Conservation (phyloP, 306 rosid species). For the Prunus dulcis region DNA sequence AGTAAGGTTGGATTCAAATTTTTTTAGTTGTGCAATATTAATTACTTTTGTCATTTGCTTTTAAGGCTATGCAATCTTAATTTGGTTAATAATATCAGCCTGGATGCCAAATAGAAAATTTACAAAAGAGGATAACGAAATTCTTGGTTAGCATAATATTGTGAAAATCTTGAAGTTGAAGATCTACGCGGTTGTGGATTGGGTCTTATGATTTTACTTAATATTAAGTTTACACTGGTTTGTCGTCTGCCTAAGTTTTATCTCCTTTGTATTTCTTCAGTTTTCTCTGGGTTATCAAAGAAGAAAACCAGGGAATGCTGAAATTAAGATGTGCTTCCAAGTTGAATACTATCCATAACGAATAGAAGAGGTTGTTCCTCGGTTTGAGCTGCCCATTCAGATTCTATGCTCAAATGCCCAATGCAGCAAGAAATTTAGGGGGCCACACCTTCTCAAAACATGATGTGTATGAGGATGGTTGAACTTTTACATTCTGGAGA, state of each 20-base stretch:
- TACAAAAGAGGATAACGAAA: too few relatives aligned
- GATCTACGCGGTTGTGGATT: too few relatives aligned
- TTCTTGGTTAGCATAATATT: too few relatives aligned
- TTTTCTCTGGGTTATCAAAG: slow-evolving; percentile 37
- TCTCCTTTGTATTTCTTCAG: slow-evolving; percentile 8
- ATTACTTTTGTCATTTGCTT: too few relatives aligned
- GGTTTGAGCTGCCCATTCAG: slow-evolving; percentile 34
- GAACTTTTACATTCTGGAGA: slow-evolving; percentile 34
- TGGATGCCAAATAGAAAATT: too few relatives aligned
- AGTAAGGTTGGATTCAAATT: too few relatives aligned
- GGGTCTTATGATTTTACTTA: too few relatives aligned
- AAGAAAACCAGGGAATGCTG: slow-evolving; percentile 78
- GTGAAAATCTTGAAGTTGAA: too few relatives aligned
- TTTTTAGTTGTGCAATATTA: too few relatives aligned
- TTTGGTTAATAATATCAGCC: too few relatives aligned
- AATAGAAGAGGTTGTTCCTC: slow-evolving; percentile 38
- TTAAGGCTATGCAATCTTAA: too few relatives aligned
- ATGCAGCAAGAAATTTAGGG: slow-evolving; percentile 30
- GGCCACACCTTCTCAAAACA: slow-evolving; percentile 37
- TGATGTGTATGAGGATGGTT: slow-evolving; percentile 68
- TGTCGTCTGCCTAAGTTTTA: slow-evolving; percentile 6
- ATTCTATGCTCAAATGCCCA: slow-evolving; percentile 22
- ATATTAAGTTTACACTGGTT: not conserved
- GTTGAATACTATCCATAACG: slow-evolving; percentile 40
- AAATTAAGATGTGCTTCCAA: slow-evolving; percentile 42